Base-by-base conservation (phyloP, 306 rosid species). In the Trifolium fragiferum region DNA sequence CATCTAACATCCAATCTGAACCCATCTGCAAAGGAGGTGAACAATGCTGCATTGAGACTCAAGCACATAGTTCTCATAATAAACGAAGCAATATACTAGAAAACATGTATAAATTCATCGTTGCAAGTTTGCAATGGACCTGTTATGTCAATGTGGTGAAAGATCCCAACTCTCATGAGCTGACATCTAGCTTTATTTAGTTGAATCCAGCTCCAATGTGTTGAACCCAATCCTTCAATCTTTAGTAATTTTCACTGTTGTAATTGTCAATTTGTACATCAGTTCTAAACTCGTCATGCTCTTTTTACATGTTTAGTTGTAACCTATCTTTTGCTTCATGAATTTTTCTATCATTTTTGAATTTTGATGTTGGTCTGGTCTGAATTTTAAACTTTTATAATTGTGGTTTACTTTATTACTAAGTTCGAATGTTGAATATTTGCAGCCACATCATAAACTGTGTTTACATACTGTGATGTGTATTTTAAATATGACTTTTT, bases 141-240 rank as follows among this genome's bases (percentile, higher is more conserved):
- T 15, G 41, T 32, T 61, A 32, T 21, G 21, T 16, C 66, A 61
- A 14, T 37, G 23, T 4, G 15, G 46, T 18, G 44, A n/a, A 32
- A 62, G 68, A 62, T 7, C 47, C 43, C 68, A 33, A 5, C 46
- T 62, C 25, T 33, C 14, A 8, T 9, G 64, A 15, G 68, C 44
- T 1, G 44, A 62, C n/a, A 62, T 14, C 25, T 62, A 62, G 46
- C 21, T 62, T n/a, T 33, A n/a, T 35, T 16, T 6, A 33, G 68
- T 33, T 62, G 46, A 33, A 62, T 33, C 46, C 14, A 62, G 68
- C 68, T 63, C 68, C n/a, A 35, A 10, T 38, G 68, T 16, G 68
- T n/a, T 23, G 25, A 63, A 63, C 8, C 49, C 30, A 63, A 63
- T 37, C 27, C 47, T 37, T 62, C 47, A 16, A 19, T 15, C 67